Percentiles rank a stretch among this genome's conserved stretches.
These are phyloP conservation scores for Dipodascus geniculatus DNA, from an alignment of 805 yeast species.

Conservation along the genomic window DNA sequence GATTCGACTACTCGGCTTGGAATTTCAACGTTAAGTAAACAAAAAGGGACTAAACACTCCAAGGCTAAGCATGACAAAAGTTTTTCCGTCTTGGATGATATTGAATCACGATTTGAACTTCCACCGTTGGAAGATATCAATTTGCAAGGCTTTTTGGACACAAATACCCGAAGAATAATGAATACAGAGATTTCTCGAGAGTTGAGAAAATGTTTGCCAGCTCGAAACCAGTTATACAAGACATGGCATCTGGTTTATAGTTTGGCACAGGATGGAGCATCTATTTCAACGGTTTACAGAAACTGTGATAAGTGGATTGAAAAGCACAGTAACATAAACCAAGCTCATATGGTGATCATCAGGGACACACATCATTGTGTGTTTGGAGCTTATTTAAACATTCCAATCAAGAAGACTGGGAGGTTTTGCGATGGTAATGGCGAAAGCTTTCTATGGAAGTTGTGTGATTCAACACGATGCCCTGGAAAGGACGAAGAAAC, in stretches of 20 bases:
- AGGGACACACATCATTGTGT: constrained; percentile 49
- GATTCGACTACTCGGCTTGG: too few species aligned
- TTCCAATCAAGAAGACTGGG: constrained; percentile 58
- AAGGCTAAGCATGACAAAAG: not conserved
- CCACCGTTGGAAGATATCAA: constrained; percentile 11
- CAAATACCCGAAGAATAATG: constrained; percentile 49
- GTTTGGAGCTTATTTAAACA: constrained; percentile 73
- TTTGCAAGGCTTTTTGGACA: constrained; percentile 47
- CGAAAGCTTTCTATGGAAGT: constrained; percentile 85
- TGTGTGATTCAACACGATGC: constrained; percentile 32
- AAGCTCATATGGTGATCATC: constrained; percentile 63
- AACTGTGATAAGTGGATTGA: constrained; percentile 2
- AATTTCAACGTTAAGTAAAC: too few species aligned
- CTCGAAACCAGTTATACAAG: constrained; percentile 64
- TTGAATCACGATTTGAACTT: not conserved
- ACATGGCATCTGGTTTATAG: constrained; percentile 73
- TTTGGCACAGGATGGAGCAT: constrained; percentile 87
- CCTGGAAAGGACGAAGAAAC: not conserved
- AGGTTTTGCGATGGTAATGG: constrained; percentile 85
- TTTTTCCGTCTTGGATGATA: not conserved
- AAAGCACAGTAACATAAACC: constrained; percentile 17
- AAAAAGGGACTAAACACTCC: too few species aligned
- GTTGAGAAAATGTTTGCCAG: constrained; percentile 60
- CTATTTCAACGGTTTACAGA: constrained; percentile 61
- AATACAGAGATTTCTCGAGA: constrained; percentile 60